Base-by-base conservation (phyloP, 2,329 filamentous ascomycete species). In the Aspergillus jensenii region DNA sequence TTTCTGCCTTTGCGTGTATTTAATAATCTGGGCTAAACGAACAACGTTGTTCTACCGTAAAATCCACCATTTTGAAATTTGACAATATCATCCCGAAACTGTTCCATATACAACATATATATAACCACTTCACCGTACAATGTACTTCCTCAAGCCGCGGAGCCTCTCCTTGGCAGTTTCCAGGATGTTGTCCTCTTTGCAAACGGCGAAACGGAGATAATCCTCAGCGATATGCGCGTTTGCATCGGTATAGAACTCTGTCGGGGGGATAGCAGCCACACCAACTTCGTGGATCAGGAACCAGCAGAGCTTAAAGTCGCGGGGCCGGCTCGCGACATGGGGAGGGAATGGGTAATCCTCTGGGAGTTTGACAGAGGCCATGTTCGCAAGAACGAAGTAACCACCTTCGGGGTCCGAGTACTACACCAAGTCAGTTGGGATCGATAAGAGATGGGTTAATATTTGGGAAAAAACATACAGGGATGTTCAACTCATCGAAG, bases 201-300 rank as follows among this genome's bases (percentile, higher is more conserved):
- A 99, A 1, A 99, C 92, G 0, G 95, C 95, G 72, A 98, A 98
- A 23, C 95, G 84, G 69, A 99, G 82, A 78, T 96, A 99, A 68
- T 98, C 89, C 80, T 97, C 90, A 0, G 90, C 95, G 66, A 97
- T 86, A 68, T 90, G 86, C 27, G 90, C 86, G 70, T 96, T 96
- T 44, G 76, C 79, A 17, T 91, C 87, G 0, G 93, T 97, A 74
- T 97, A 98, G 76, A 99, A 99, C 76, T 99, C 95, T 0, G 93
- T 96, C 0, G 95, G 95, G 17, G 95, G 95, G 62, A 99, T 97
- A 8, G 93, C 93, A 3, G 95, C 95, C 27, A 99, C 91, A 9
- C 95, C 95, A 19, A 99, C 81, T 79, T 99, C 93, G 74, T 93
- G 93, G 76, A 99, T 99, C 67, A 97, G 78, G 79, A 98, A 98